A percentile compares a stretch with the other conserved stretches of the same genome.
These are phyloP conservation scores for Geotrichum siamense DNA, from an alignment of 1,139 yeast genomes.

Conservation along the genomic window DNA sequence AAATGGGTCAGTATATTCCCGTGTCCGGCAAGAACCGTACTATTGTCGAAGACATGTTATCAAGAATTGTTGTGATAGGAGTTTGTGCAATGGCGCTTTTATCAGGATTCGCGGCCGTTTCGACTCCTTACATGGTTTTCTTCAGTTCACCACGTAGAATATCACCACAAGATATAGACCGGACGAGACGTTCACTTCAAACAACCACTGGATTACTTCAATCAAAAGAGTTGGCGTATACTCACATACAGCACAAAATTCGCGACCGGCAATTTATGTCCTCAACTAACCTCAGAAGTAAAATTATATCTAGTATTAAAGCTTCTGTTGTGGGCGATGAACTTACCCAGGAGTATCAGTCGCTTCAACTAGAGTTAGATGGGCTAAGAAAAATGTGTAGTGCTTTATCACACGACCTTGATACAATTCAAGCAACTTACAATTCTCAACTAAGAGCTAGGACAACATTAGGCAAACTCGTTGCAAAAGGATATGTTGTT, in stretches of 20 bases:
- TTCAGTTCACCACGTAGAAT: conserved; percentile 27
- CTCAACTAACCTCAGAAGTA: conserved; percentile 28
- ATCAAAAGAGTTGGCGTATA: conserved; percentile 21
- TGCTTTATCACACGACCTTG: conserved; percentile 33
- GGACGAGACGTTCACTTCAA: conserved; percentile 34
- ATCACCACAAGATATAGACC: conserved; percentile 31
- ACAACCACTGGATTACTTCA: conserved; percentile 34
- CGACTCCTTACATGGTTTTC: conserved; percentile 51
- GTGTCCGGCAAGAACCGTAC: conserved; percentile 29
- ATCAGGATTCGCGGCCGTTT: conserved; percentile 68
- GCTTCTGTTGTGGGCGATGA: conserved; percentile 24
- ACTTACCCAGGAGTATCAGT: conserved; percentile 58
- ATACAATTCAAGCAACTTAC: conserved; percentile 25
- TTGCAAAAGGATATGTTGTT: conserved; percentile 26
- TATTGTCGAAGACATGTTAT: conserved; percentile 37
- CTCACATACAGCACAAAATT: conserved; percentile 13
- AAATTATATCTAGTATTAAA: conserved; percentile 26
- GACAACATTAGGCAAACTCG: conserved; percentile 33
- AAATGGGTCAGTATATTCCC: conserved; percentile 33
- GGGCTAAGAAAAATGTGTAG: conserved; percentile 46
- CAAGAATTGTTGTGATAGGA: conserved; percentile 63
- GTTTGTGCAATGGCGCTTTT: conserved; percentile 62
- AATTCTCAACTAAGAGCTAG: conserved; percentile 26
- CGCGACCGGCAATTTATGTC: conserved; percentile 22
- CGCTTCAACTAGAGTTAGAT: conserved; percentile 60